Base-by-base conservation (phyloP, 805 yeast genomes). In the Saturnispora mendoncae region DNA sequence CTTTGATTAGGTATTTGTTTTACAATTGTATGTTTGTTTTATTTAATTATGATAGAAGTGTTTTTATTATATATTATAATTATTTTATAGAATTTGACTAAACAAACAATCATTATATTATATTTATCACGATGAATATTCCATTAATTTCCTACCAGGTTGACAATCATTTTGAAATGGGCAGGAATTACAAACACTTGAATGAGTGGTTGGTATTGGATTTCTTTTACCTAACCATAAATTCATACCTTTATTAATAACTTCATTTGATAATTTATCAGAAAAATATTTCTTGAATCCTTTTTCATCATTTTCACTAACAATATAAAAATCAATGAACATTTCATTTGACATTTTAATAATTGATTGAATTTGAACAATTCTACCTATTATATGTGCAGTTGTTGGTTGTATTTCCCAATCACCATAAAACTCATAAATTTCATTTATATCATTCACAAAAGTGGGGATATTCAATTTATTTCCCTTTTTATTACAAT, bases 191-290 rank as follows among this genome's bases (percentile, higher is more conserved):
- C 90, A 81, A 44, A 67, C 67, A 4, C 58, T 48, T 18, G 54
- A 41, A 47, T 60, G 47, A 56, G 71, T 66, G 1, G 64, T 65
- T 6, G 68, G 69, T 24, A 50, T 52, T 1, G 84, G 83, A 3
- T 54, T 55, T 35, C 82, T 58, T 25, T 57, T 50, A 0, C 87
- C 87, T 49, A 65, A 62, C 87, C 87, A 81, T 47, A 77, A 72
- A 19, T 53, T 52, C 39, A 71, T 48, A 3, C 76, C 64, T 9
- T 55, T 48, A 0, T 46, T 34, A 2, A 71, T 54, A 6, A 61
- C 54, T 2, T 47, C 27, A 1, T 58, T 46, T 2, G 74, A 51
- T 10, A 46, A 51, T 0, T 47, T 38, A 4, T 53, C 50, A 37
- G 68, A 61, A 50, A 66, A 76, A 3, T 55, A 43, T 41, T 71